phyloP scores from a whole-genome alignment of 805 yeast species.

The Metschnikowia noctiluminum region DNA sequence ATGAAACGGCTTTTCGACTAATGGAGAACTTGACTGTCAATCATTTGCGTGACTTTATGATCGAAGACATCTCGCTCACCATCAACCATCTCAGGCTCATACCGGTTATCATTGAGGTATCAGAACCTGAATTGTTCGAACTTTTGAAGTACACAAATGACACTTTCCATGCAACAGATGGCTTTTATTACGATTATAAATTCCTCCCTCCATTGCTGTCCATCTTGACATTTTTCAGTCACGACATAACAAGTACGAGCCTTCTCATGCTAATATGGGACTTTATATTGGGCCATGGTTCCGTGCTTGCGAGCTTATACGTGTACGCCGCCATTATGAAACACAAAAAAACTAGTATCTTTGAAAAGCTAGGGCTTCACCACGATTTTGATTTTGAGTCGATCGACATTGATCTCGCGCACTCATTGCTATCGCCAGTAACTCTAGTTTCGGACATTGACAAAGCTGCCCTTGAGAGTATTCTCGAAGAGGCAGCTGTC shows the following conservation, averaged over 20 bases:
- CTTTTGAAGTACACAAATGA: conserved; percentile 37
- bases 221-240: conserved; percentile 73
- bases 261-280: conserved; percentile 67
- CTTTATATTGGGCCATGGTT: conserved; percentile 53
- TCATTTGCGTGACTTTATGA: conserved; percentile 83
- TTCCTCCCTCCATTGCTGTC: conserved; percentile 66
- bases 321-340: conserved; percentile 58
- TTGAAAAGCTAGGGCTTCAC: conserved; percentile 21
- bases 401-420: conserved; percentile 34
- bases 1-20: conserved; percentile 38
- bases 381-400: conserved; percentile 9
- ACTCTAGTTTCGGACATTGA: conserved; percentile 25
- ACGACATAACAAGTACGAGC: conserved; percentile 52
- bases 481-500: conserved; percentile 25
- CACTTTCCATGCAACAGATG: conserved; percentile 23
- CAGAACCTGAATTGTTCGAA: conserved; percentile 46
- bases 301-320: conserved; percentile 54
- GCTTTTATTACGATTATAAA: conserved; percentile 32
- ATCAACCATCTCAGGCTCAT: conserved; percentile 63
- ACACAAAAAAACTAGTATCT: conserved; percentile 42
- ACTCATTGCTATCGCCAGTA: conserved; percentile 33
- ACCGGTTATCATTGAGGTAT: conserved; percentile 52
- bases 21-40: conserved; percentile 55
- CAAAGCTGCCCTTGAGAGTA: conserved; percentile 26
- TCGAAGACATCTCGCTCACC: conserved; percentile 63